Percentiles rank a stretch among this genome's conserved stretches.
Conservation (phyloP, 805 yeast species). For the Candida ficus region DNA sequence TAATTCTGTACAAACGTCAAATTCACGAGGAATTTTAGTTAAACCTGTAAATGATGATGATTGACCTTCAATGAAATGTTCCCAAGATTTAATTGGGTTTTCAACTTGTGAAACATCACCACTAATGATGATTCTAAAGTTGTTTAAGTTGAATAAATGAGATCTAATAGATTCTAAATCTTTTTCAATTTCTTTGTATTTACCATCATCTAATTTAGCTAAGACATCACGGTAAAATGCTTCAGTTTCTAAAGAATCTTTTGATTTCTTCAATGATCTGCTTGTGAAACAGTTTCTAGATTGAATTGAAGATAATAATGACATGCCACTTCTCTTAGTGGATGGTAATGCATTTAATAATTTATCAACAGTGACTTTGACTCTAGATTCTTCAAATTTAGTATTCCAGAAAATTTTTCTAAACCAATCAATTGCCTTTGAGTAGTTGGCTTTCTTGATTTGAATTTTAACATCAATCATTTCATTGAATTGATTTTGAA, state of each 20-base stretch:
- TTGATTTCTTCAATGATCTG: conserved; percentile 61
- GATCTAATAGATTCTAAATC: conserved; percentile 49
- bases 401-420: conserved; percentile 57
- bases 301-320: conserved; percentile 62
- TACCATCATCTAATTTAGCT: conserved; percentile 48
- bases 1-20: conserved; percentile 45
- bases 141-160: conserved; percentile 49
- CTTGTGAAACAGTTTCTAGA: conserved; percentile 46
- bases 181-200: conserved; percentile 39
- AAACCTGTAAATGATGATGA: conserved; percentile 5
- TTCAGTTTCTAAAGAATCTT: conserved; percentile 64
- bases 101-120: conserved; percentile 58
- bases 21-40: conserved; percentile 46
- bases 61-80: conserved; percentile 23
- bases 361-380: conserved; percentile 49
- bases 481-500: conserved; percentile 61
- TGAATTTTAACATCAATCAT: conserved; percentile 55
- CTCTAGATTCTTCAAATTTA: conserved; percentile 67
- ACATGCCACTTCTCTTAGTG: conserved; percentile 36
- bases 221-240: conserved; percentile 43
- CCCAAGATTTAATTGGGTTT: conserved; percentile 61
- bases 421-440: conserved; percentile 73
- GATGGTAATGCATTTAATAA: conserved; percentile 36
- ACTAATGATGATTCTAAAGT: conserved; percentile 60
- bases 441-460: conserved; percentile 57